Conservation (phyloP, 306 rosid genomes). For the Rosa lucieae region DNA sequence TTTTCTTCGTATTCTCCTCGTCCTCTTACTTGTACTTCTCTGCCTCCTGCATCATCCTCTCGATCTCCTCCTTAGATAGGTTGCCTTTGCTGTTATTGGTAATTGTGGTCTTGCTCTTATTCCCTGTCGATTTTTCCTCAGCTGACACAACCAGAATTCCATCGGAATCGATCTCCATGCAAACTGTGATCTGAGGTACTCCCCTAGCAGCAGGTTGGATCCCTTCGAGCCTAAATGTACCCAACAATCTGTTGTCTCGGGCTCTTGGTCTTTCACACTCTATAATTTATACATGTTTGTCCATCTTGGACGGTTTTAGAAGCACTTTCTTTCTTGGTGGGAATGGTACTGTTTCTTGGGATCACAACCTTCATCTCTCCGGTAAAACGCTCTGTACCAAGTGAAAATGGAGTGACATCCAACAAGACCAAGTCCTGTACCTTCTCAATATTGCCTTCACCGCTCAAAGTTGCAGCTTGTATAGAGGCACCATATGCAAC, state of each 20-base stretch:
- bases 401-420: conserved; percentile 3
- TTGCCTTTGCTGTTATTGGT: conserved; percentile 7
- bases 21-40: conserved; percentile 16
- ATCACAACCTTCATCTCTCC: conserved; percentile 3
- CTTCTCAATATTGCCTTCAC: background rate
- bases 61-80: background rate
- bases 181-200: conserved; percentile 3
- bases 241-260: conserved; percentile 8
- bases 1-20: conserved; percentile 10
- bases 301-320: background rate
- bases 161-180: conserved; percentile 12
- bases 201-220: conserved; percentile 6
- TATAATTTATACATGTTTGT: background rate
- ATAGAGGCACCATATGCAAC: too few species aligned
- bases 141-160: background rate
- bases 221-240: conserved; percentile 11
- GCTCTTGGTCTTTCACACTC: conserved; percentile 13
- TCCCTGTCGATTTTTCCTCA: conserved; percentile 6
- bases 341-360: conserved; percentile 9
- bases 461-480: conserved; percentile 1
- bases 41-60: background rate
- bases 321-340: conserved; percentile 8
- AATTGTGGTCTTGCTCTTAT: background rate
- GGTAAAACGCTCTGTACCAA: background rate
- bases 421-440: background rate